Conservation (phyloP, 495 filamentous ascomycete genomes). For the Aspergillus steynii region DNA sequence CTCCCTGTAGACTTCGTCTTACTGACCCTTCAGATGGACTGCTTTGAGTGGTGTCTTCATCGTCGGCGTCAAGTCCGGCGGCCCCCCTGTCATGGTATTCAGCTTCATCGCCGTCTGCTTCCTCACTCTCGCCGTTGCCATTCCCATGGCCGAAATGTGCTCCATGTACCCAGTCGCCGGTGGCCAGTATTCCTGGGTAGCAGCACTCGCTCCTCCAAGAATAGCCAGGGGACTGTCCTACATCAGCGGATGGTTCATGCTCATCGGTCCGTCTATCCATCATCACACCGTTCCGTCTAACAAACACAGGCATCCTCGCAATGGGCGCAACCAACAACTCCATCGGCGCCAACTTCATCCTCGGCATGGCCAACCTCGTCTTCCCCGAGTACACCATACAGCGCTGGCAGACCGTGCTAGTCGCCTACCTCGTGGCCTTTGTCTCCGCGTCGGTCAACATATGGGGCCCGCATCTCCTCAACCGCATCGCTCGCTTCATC, state of each 20-base stretch:
- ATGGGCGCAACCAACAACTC: conserved; percentile 63
- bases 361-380: conserved; percentile 55
- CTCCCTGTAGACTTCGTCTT: not conserved
- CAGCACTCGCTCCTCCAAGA: conserved; percentile 53
- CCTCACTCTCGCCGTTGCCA: conserved; percentile 52
- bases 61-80: conserved; percentile 54
- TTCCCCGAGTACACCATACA: conserved; percentile 54
- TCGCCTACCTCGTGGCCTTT: conserved; percentile 50
- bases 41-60: conserved; percentile 58
- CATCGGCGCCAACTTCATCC: conserved; percentile 55
- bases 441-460: conserved; percentile 49
- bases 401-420: conserved; percentile 57
- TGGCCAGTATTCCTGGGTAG: conserved; percentile 60
- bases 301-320: conserved; percentile 41
- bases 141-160: conserved; percentile 61
- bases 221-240: conserved; percentile 49
- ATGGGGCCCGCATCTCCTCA: conserved; percentile 50
- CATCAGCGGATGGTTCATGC: conserved; percentile 55
- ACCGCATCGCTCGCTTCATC: conserved; percentile 52
- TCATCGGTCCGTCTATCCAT: conserved; percentile 35
- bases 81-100: conserved; percentile 59
- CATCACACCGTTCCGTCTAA: not conserved
- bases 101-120: conserved; percentile 54
- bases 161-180: conserved; percentile 54
- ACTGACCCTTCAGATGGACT: conserved; percentile 45